phyloP scores from a whole-genome alignment of 345 rosid genomes.

The Ceriops zippeliana region DNA sequence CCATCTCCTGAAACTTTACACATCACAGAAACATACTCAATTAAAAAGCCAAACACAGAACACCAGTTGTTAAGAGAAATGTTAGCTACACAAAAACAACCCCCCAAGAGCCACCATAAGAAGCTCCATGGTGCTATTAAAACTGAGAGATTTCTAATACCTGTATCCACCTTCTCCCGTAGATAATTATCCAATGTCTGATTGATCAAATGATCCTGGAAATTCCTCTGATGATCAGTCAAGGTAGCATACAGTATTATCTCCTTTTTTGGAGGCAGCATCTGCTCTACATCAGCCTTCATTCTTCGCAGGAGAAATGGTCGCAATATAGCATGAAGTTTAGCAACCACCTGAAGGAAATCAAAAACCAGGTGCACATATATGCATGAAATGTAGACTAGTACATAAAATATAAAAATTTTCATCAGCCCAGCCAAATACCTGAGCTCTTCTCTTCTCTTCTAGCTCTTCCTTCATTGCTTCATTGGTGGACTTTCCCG shows the following conservation, averaged over 20 bases:
- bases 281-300: constrained; percentile 89
- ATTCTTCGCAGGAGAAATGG: constrained; percentile 94
- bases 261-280: constrained; percentile 91
- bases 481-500: constrained; percentile 55
- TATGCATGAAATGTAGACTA: constrained; percentile 7
- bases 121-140: neutral
- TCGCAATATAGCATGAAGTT: constrained; percentile 88
- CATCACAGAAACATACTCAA: neutral
- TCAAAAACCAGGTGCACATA: constrained; percentile 6
- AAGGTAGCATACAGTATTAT: constrained; percentile 81
- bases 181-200: constrained; percentile 62
- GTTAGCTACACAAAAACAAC: neutral
- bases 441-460: constrained; percentile 82
- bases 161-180: constrained; percentile 39
- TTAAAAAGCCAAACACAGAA: too few species aligned
- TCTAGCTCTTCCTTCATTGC: constrained; percentile 56
- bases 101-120: neutral
- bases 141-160: constrained; percentile 26
- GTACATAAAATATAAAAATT: constrained; percentile 1
- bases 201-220: constrained; percentile 83
- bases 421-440: constrained; percentile 21
- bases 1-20: constrained; percentile 45
- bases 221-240: constrained; percentile 77
- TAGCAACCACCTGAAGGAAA: constrained; percentile 69
- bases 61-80: neutral